Conservation (phyloP, 2,329 filamentous ascomycete genomes). For the Pezicula neosporulosa region DNA sequence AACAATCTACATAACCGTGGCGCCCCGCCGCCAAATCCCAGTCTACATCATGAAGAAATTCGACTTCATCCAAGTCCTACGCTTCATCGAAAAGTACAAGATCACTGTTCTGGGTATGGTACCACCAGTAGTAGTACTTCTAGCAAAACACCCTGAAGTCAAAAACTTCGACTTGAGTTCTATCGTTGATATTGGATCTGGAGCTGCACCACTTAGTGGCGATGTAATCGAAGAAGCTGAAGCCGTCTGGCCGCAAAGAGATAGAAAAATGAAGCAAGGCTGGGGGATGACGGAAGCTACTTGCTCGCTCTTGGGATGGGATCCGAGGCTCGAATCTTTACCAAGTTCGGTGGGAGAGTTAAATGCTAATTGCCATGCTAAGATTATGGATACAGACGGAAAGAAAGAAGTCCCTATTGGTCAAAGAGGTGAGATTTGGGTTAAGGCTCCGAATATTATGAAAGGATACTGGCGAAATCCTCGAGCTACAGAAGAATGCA, state of each 20-base stretch:
- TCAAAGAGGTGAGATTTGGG: slow-evolving; percentile 68
- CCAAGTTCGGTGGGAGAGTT: slow-evolving; percentile 61
- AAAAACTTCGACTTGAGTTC: slow-evolving; percentile 66
- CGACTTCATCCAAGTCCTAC: slow-evolving; percentile 70
- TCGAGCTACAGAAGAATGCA: background rate
- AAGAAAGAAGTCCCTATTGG: slow-evolving; percentile 46
- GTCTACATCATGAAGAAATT: slow-evolving; percentile 79
- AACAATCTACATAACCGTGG: slow-evolving; percentile 62
- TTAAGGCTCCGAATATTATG: slow-evolving; percentile 69
- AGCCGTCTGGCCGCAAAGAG: slow-evolving; percentile 45
- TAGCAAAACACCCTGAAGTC: slow-evolving; percentile 68
- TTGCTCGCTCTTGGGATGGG: slow-evolving; percentile 65
- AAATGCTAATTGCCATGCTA: slow-evolving; percentile 65
- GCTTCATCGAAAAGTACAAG: slow-evolving; percentile 61
- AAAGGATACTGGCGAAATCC: slow-evolving; percentile 57
- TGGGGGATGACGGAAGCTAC: slow-evolving; percentile 89
- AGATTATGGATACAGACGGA: slow-evolving; percentile 59
- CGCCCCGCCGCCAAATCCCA: slow-evolving; percentile 53
- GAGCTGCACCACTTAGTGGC: slow-evolving; percentile 65
- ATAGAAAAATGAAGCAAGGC: slow-evolving; percentile 61
- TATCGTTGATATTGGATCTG: slow-evolving; percentile 55
- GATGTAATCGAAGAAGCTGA: slow-evolving; percentile 57
- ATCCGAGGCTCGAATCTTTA: slow-evolving; percentile 43
- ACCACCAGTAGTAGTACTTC: slow-evolving; percentile 68
- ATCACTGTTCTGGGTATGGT: slow-evolving; percentile 67